These are phyloP conservation scores for Hysterangium stoloniferum DNA, from an alignment of 768 basidiomycete genomes.

Conservation along the genomic window DNA sequence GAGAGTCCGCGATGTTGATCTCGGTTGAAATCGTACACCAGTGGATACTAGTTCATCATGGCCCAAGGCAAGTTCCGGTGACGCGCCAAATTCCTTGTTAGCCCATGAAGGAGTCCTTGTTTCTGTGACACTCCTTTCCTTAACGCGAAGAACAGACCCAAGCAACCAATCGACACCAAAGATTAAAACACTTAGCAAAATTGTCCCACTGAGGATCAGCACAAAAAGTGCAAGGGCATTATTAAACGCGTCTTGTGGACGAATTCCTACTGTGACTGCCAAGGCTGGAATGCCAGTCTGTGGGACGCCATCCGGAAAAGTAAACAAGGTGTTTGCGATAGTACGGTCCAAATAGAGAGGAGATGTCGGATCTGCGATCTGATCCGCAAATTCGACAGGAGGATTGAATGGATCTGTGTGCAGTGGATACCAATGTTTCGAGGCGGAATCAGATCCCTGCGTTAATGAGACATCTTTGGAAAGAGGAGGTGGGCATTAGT, in stretches of 20 bases:
- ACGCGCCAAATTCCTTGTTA: conserved; percentile 6
- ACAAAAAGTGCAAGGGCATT: conserved; percentile 82
- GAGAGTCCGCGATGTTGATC: conserved; percentile 29
- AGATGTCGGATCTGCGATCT: conserved; percentile 62
- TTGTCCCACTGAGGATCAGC: conserved; percentile 63
- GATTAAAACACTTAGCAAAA: conserved; percentile 58
- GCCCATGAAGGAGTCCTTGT: conserved; percentile 17
- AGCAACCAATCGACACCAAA: conserved; percentile 63
- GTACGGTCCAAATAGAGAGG: conserved; percentile 68
- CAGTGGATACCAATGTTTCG: conserved; percentile 63
- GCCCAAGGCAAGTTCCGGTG: conserved; percentile 2
- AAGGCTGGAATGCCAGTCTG: conserved; percentile 69
- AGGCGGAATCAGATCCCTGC: conserved; percentile 30
- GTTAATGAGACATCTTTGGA: conserved; percentile 77
- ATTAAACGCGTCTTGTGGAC: conserved; percentile 73
- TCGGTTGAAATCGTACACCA: conserved; percentile 30
- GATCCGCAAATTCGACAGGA: conserved; percentile 62
- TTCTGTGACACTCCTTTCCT: conserved; percentile 21
- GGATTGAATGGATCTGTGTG: conserved; percentile 50
- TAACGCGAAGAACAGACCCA: conserved; percentile 27
- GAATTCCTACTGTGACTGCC: conserved; percentile 76
- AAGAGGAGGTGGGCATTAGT: conserved; percentile 25
- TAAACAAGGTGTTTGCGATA: conserved; percentile 67
- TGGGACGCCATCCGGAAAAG: conserved; percentile 51
- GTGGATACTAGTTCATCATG: conserved; percentile 9